Evolutionary conservation across 2,329 filamentous ascomycete genomes (phyloP).

Genomic region (Amauroascus verrucosus): DNA sequence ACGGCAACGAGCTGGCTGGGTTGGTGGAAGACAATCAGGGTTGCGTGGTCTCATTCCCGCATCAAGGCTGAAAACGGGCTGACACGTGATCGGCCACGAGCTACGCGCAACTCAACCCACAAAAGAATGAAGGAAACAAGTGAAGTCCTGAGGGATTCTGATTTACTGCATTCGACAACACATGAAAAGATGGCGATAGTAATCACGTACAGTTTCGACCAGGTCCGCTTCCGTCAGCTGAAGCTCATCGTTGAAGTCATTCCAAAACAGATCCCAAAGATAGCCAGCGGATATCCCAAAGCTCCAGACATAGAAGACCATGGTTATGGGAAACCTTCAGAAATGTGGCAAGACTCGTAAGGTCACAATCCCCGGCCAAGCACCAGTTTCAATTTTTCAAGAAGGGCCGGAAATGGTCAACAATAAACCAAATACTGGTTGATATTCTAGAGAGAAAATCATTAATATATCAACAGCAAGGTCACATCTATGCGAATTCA

Average conservation of each 20-base stretch:
- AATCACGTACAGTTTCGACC: no score
- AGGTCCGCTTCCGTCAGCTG: neutral
- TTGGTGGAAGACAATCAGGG: neutral
- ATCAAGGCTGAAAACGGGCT: conserved; percentile 1
- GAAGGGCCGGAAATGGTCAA: neutral
- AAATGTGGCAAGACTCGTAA: no score
- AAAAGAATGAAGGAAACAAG: neutral
- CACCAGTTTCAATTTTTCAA: no score
- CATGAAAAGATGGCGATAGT: neutral
- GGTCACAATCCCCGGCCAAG: no score
- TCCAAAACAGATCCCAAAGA: no score
- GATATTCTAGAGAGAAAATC: neutral
- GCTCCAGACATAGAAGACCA: neutral
- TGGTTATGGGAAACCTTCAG: neutral
- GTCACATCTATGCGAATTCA: conserved; percentile 4
- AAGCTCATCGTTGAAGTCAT: no score
- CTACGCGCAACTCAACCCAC: no score
- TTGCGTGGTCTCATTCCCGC: neutral
- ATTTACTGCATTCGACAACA: neutral
- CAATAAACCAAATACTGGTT: neutral
- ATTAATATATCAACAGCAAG: neutral
- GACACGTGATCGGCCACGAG: neutral
- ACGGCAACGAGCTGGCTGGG: neutral
- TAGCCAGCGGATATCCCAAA: no score
- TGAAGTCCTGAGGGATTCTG: neutral